These are phyloP conservation scores for Trifolium subterraneum DNA, from an alignment of 306 rosid species.

Conservation along the genomic window DNA sequence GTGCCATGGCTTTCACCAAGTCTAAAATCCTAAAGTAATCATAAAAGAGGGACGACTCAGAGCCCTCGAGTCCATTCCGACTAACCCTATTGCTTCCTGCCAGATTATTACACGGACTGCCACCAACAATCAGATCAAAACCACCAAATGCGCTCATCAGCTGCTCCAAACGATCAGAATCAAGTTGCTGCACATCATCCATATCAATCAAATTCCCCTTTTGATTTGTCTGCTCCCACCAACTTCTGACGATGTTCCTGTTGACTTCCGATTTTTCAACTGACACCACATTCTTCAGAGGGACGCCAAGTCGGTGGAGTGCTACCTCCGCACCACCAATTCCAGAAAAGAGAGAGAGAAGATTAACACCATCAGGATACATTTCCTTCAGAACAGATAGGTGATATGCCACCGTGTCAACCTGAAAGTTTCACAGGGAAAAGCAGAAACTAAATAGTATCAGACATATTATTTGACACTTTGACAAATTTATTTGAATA, in stretches of 20 bases:
- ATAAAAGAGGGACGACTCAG: constrained; percentile 76
- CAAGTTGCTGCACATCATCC: constrained; percentile 63
- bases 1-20: constrained; percentile 61
- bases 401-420: constrained; percentile 95
- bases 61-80: constrained; percentile 87
- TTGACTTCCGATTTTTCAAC: constrained; percentile 84
- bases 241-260: constrained; percentile 75
- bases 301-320: constrained; percentile 83
- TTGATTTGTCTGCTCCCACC: constrained; percentile 99
- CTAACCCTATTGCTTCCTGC: constrained; percentile 90
- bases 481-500: constrained; percentile 9
- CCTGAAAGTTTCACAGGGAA: constrained; percentile 51
- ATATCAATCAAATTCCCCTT: constrained; percentile 70
- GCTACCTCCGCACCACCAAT: constrained; percentile 98
- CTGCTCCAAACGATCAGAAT: constrained; percentile 60
- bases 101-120: constrained; percentile 94
- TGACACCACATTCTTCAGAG: constrained; percentile 76
- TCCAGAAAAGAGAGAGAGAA: constrained; percentile 94
- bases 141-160: constrained; percentile 67
- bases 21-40: constrained; percentile 81
- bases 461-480: constrained; percentile 21
- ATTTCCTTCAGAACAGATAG: constrained; percentile 76
- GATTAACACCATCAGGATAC: constrained; percentile 82
- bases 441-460: not conserved
- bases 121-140: constrained; percentile 91